A percentile compares a stretch with the other conserved stretches of the same genome.
Conservation (phyloP, 352 stramenopile genomes). For the Phytophthora sojae region DNA sequence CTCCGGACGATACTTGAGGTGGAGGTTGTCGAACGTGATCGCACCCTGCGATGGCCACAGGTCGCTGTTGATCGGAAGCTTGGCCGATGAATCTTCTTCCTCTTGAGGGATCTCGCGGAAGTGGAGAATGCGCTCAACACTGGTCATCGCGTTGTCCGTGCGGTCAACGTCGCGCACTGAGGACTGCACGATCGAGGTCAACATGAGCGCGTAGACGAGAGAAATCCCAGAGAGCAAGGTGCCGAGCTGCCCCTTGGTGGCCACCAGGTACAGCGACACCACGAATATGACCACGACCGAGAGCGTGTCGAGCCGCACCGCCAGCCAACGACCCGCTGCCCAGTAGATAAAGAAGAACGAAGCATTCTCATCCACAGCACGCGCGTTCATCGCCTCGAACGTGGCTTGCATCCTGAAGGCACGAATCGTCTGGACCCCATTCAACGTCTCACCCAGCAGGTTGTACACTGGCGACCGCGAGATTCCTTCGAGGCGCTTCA, state of each 20-base stretch:
- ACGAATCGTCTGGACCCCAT: constrained; percentile 88
- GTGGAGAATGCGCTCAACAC: constrained; percentile 42
- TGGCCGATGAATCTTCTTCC: constrained; percentile 9
- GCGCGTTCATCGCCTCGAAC: constrained; percentile 48
- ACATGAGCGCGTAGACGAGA: constrained; percentile 44
- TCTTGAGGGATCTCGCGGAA: constrained; percentile 37
- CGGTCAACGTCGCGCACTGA: constrained; percentile 31
- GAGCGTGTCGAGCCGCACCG: constrained; percentile 88
- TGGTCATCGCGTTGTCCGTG: constrained; percentile 49
- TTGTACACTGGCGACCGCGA: constrained; percentile 92
- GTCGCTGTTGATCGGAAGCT: neutral
- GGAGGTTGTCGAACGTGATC: constrained; percentile 41
- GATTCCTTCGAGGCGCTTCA: constrained; percentile 95
- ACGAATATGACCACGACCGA: constrained; percentile 88
- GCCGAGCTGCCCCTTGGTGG: constrained; percentile 48
- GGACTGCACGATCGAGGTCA: constrained; percentile 56
- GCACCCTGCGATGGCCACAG: constrained; percentile 38
- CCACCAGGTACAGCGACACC: constrained; percentile 89
- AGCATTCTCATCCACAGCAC: constrained; percentile 48
- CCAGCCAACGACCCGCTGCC: constrained; percentile 89
- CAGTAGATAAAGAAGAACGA: constrained; percentile 56
- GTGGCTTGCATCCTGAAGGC: constrained; percentile 62
- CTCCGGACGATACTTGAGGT: constrained; percentile 48
- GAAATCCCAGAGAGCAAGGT: constrained; percentile 37
- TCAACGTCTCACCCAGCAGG: constrained; percentile 92